Percentiles rank a stretch among this genome's conserved stretches.
phyloP scores from a whole-genome alignment of 192 early-diverging fungal genomes.

The Mortierella antarctica region DNA sequence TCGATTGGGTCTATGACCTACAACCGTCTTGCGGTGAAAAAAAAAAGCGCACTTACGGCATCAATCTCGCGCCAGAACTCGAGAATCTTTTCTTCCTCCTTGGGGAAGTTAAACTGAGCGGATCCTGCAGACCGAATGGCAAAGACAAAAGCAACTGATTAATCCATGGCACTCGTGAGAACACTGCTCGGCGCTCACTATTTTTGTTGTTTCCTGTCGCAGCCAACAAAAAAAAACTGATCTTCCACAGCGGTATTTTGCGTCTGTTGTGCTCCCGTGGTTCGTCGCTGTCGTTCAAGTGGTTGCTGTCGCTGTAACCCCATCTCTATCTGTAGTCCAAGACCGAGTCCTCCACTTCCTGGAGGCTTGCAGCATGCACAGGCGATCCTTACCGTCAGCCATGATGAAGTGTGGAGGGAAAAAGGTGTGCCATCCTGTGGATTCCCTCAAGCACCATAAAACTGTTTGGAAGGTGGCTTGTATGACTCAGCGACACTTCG shows the following conservation, averaged over 20 bases:
- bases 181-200: background rate
- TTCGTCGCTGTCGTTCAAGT: background rate
- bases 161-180: background rate
- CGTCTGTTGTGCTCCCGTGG: background rate
- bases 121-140: constrained; percentile 24
- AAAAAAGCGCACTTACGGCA: constrained; percentile 65
- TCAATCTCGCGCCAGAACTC: constrained; percentile 98
- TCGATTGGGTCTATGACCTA: background rate
- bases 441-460: background rate
- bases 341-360: background rate
- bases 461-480: constrained; percentile 17
- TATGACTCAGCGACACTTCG: constrained; percentile 17
- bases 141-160: background rate
- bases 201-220: background rate
- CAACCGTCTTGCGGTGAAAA: background rate
- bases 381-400: constrained; percentile 44
- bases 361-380: background rate
- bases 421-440: constrained; percentile 3
- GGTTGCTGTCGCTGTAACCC: background rate
- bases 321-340: background rate
- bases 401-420: constrained; percentile 18
- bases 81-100: constrained; percentile 94
- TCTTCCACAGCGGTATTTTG: background rate
- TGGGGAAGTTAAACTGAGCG: constrained; percentile 85
- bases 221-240: background rate